Conservation (phyloP, 1,284 basidiomycete genomes). For the Mycosarcoma maydis region DNA sequence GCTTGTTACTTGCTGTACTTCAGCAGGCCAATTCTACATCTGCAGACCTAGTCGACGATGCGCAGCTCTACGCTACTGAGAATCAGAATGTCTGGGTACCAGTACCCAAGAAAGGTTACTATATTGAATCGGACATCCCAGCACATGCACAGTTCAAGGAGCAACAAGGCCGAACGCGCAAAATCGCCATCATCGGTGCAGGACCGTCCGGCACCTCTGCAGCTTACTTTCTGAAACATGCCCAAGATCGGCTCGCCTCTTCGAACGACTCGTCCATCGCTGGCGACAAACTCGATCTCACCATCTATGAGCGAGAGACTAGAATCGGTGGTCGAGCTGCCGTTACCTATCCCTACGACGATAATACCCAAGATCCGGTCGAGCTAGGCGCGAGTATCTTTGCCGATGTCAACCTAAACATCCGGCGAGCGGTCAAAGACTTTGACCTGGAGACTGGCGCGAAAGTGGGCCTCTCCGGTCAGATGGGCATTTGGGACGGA, state of each 20-base stretch:
- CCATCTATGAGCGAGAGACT: slow-evolving; percentile 80
- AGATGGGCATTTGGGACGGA: slow-evolving; percentile 80
- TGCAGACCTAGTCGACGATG: background rate
- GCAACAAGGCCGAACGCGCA: slow-evolving; percentile 19
- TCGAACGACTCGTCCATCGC: slow-evolving; percentile 2
- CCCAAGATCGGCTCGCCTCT: slow-evolving; percentile 64
- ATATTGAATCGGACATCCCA: background rate
- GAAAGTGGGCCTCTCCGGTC: slow-evolving; percentile 14
- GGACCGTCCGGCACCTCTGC: slow-evolving; percentile 87
- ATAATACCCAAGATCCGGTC: slow-evolving; percentile 72
- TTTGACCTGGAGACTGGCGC: slow-evolving; percentile 33
- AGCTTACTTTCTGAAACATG: slow-evolving; percentile 81
- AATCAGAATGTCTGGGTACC: background rate
- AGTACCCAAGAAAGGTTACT: background rate
- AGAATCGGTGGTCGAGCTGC: slow-evolving; percentile 86
- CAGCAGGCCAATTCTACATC: background rate
- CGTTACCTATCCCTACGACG: slow-evolving; percentile 79
- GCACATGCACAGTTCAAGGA: background rate
- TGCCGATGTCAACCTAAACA: slow-evolving; percentile 80
- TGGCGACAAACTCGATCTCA: slow-evolving; percentile 72
- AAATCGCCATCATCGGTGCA: slow-evolving; percentile 84
- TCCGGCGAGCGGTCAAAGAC: slow-evolving; percentile 43
- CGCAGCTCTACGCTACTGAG: background rate
- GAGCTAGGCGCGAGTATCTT: slow-evolving; percentile 91
- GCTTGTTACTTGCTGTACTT: slow-evolving; percentile 5